phyloP scores from a whole-genome alignment of 495 filamentous ascomycete species.

The Astrothelium subdiscretum region DNA sequence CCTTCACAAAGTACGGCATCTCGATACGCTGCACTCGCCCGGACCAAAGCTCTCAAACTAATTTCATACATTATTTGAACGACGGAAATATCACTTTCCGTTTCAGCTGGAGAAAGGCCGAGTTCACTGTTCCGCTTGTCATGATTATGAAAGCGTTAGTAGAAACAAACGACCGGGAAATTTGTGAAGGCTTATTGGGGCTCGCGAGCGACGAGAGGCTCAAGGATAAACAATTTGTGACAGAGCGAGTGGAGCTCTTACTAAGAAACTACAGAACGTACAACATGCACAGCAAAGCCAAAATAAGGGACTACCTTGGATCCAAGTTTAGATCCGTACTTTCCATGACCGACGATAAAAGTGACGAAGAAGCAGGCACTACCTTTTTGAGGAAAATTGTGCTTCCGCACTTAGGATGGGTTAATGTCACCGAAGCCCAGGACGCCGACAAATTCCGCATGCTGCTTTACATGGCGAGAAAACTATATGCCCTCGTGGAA shows the following conservation, averaged over 20 bases:
- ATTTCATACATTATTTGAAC: conserved; percentile 86
- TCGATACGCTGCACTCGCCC: conserved; percentile 84
- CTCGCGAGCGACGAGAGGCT: conserved; percentile 57
- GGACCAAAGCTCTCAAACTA: conserved; percentile 95
- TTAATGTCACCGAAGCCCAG: conserved; percentile 67
- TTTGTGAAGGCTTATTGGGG: conserved; percentile 82
- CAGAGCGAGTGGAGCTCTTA: conserved; percentile 84
- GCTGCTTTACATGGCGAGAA: conserved; percentile 91
- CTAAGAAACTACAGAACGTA: conserved; percentile 89
- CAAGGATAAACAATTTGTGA: conserved; percentile 76
- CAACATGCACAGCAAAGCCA: conserved; percentile 60
- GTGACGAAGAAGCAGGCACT: conserved; percentile 74
- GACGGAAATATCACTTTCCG: conserved; percentile 94
- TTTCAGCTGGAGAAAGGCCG: conserved; percentile 96
- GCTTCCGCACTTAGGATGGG: conserved; percentile 74
- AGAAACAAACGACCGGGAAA: conserved; percentile 92
- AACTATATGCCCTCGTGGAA: conserved; percentile 83
- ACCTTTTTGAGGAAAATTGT: conserved; percentile 86
- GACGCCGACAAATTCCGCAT: conserved; percentile 88
- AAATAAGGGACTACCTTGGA: conserved; percentile 74
- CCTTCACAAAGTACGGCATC: conserved; percentile 81
- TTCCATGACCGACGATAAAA: conserved; percentile 64
- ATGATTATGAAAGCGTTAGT: conserved; percentile 93
- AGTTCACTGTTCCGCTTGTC: conserved; percentile 85
- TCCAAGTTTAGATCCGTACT: conserved; percentile 81